Percentiles rank a stretch among this genome's conserved stretches.
Evolutionary conservation across 306 rosid genomes (phyloP).

Genomic region (Pachyrhizus erosus): DNA sequence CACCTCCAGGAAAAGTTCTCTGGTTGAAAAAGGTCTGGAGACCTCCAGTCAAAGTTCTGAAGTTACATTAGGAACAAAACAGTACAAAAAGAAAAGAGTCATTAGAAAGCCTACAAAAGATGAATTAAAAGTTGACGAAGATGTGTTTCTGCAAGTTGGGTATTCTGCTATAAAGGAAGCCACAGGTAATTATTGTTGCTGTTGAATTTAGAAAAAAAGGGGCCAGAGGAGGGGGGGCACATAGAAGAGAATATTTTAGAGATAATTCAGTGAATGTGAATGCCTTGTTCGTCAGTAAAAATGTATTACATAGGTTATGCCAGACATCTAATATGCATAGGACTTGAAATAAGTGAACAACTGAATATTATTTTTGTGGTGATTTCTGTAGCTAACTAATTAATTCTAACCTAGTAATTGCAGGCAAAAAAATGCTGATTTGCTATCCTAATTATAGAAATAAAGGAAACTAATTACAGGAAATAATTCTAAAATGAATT

Average conservation of each 20-base stretch:
- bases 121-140: conserved; percentile 50
- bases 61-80: conserved; percentile 40
- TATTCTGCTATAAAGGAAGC: conserved; percentile 76
- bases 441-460: background rate
- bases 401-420: background rate
- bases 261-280: background rate
- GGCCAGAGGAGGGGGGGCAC: too few relatives aligned
- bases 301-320: background rate
- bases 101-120: conserved; percentile 55
- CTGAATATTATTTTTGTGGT: background rate
- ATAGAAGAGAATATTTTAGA: background rate
- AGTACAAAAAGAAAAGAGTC: conserved; percentile 57
- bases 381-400: background rate
- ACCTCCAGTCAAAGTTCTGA: conserved; percentile 51
- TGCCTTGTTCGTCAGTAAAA: background rate
- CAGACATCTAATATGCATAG: background rate
- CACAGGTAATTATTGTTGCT: conserved; percentile 59
- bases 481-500: background rate
- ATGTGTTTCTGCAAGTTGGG: conserved; percentile 62
- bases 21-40: conserved; percentile 65
- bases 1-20: conserved; percentile 46
- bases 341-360: background rate
- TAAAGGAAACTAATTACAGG: background rate
- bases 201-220: background rate
- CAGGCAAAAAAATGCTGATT: background rate